Base-by-base conservation (phyloP, 129 eudicot genomes). In the Solidago caesia region DNA sequence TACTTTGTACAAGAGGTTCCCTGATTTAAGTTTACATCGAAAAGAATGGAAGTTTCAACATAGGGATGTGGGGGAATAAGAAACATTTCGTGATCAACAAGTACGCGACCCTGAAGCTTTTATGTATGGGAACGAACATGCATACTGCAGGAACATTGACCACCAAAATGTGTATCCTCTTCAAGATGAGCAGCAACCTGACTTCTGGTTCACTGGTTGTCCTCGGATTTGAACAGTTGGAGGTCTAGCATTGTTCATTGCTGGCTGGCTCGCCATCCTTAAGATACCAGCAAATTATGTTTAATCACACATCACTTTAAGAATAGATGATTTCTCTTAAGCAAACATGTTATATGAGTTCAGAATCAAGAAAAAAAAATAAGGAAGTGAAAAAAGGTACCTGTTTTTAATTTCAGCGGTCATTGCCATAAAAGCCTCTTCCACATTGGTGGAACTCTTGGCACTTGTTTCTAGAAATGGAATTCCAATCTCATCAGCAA, bases 371-470 rank as follows among this genome's bases (percentile, higher is more conserved):
- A 52, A 49, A 46, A 16, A 16, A 25, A 51, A 9, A 21, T 21
- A 21, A 21, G 33, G 15, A 81, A 42, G 67, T 2, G 59, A 47
- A 47, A 11, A 9, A 64, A 5, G 55, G 25, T 73, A 93, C 96
- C 98, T 88, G 88, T 79, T 93, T 82, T 93, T 93, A 6, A 93
- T 93, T 52, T 87, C 82, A 41, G 91, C 89, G 83, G 98, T 74
- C 98, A 93, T 93, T 16, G 98, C 98, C 98, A 93, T 88, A 81
- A 93, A 93, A 75, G 97, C 97, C 84, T 93, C 88, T 83, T 93
- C 98, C 43, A 93, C 98, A 66, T 93, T 93, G 69, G 97, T 88
- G 64, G 97, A 85, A 76, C 75, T 87, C 71, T 93, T 93, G 26
- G 98, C 98, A 85, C 98, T 93, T 43, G 98, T 86, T 90, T 93